Evolutionary conservation across 176 grass and related monocot genomes (phyloP), one percentile per base, ranked within the genome.

Genomic region (Rhipidocladum racemiflorum): DNA sequence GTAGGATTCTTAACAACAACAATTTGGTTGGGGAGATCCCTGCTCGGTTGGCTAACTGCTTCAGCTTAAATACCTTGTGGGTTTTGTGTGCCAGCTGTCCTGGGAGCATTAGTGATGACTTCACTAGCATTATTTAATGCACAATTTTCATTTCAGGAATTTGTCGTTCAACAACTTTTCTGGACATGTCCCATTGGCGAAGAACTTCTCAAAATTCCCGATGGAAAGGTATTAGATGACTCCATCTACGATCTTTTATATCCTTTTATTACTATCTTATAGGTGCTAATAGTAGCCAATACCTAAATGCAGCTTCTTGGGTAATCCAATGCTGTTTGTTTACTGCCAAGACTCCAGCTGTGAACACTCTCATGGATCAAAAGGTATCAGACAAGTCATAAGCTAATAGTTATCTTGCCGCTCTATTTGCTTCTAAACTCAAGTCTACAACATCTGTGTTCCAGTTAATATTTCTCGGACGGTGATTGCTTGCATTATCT

Each of bases 1-100:
- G 66, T 54, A 99, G 97, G 89, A 96, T 99, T 85, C 89, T 99
- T 72, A 92, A 93, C 77, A 93, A 95, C 89, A 99, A 99, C 83
- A 88, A 77, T 85, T 82, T 99, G 59, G 79, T 83, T 80, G 97
- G 97, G 66, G 93, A 92, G 69, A 93, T 99, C 79, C 97, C 97
- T 45, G 83, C 78, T 65, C 90, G 96, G 72, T 76, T 99, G 77
- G 81, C 93, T 38, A 94, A 96, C 67, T 99, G 97, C 69, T 99
- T 99, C 86, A 96, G 93, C 83, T 82, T 99, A 79, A 87, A 88
- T 59, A 93, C 70, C 73, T 77, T 99, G 97, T 99, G 90, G 85
- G 91, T 80, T 78, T 64, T 75, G 20, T 65, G 71, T 63, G 49
- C 81, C 27, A 79, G 21, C 39, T 9, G 10, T 7, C 16, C 18